Conservation (phyloP, 495 filamentous ascomycete species). For the Parachaetomium inaequale region DNA sequence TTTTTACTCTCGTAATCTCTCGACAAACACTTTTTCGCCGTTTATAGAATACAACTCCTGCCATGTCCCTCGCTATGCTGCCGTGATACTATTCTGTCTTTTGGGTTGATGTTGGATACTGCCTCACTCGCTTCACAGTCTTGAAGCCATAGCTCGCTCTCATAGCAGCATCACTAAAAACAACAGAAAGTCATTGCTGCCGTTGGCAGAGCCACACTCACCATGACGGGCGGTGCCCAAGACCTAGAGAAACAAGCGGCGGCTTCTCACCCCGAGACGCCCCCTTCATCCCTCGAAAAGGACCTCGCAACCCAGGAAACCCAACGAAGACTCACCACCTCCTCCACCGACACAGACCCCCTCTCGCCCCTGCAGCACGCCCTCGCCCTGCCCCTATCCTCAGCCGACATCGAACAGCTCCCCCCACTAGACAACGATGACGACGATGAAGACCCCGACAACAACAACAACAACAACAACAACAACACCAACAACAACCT, state of each 20-base stretch:
- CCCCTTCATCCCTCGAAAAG: neutral
- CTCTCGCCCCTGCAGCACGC: slow-evolving; percentile 36
- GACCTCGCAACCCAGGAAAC: neutral
- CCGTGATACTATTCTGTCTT: neutral
- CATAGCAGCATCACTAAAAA: neutral
- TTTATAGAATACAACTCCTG: neutral
- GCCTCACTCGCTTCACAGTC: neutral
- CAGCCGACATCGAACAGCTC: neutral
- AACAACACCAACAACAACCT: neutral
- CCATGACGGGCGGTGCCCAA: neutral
- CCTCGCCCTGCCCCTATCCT: slow-evolving; percentile 12
- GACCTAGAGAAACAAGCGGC: slow-evolving; percentile 9
- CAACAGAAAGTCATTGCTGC: too few species aligned
- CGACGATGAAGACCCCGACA: neutral
- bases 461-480: slow-evolving; percentile 3
- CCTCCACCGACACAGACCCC: slow-evolving; percentile 32
- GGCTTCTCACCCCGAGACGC: neutral
- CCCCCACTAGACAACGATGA: neutral
- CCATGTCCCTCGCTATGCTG: neutral
- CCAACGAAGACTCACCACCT: neutral
- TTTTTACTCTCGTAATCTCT: neutral
- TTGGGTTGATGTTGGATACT: neutral
- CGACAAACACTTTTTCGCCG: neutral
- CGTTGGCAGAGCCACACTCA: too few species aligned
- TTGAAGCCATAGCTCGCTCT: too few species aligned